Conservation (phyloP, 2,329 filamentous ascomycete species). For the Trichothecium roseum region DNA sequence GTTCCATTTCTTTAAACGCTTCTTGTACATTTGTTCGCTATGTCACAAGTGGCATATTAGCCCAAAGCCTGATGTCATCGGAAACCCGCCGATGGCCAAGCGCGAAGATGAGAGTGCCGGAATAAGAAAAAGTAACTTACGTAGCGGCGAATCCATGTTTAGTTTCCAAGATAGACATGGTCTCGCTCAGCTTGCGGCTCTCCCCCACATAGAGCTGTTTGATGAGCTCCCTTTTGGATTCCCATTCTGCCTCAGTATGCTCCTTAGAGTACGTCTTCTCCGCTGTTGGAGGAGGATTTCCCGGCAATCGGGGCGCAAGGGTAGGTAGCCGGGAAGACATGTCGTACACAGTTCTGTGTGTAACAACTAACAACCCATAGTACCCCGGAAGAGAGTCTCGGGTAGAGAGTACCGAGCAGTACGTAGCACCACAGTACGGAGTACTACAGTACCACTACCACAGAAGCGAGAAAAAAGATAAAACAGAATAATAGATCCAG, state of each 20-base stretch:
- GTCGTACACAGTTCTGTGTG: conserved; percentile 4
- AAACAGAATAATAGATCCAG: too few species aligned
- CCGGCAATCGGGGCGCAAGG: conserved; percentile 22
- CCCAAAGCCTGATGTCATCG: neutral
- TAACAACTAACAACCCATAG: too few species aligned
- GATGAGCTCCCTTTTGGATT: conserved; percentile 19
- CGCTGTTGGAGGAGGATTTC: conserved; percentile 11
- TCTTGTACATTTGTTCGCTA: conserved; percentile 29
- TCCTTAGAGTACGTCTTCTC: conserved; percentile 20
- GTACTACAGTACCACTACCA: too few species aligned
- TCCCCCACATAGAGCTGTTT: conserved; percentile 22
- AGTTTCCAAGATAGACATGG: conserved; percentile 22
- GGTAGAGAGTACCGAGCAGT: neutral
- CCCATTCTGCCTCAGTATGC: conserved; percentile 24
- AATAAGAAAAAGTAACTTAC: conserved; percentile 14
- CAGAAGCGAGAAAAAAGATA: too few species aligned
- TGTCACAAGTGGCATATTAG: neutral
- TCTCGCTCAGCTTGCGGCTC: conserved; percentile 23
- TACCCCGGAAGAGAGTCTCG: too few species aligned
- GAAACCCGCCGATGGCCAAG: too few species aligned
- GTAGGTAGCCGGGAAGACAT: conserved; percentile 17
- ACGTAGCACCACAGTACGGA: too few species aligned
- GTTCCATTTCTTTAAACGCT: conserved; percentile 27
- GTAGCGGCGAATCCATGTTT: conserved; percentile 24
- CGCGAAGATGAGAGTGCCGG: neutral